These are phyloP conservation scores for Trypanosoma avium DNA, from an alignment of 208 protist species.

Conservation along the genomic window DNA sequence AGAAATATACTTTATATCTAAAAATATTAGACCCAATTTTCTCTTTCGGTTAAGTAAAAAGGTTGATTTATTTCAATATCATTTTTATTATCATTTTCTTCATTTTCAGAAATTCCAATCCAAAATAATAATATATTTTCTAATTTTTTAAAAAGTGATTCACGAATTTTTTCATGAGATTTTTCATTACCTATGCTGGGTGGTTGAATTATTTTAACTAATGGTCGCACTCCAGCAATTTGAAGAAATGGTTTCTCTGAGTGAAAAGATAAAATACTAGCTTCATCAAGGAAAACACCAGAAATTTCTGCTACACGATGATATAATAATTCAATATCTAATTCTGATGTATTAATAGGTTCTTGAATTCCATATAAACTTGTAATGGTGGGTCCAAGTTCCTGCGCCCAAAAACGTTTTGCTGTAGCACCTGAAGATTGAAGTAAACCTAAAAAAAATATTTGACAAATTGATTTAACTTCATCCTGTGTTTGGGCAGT, in stretches of 20 bases:
- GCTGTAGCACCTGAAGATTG: conserved; percentile 39
- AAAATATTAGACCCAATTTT: conserved; percentile 10
- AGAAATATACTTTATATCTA: conserved; percentile 8
- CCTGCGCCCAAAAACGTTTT: conserved; percentile 65
- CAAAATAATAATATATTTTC: conserved; percentile 80
- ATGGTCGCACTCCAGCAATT: conserved; percentile 24
- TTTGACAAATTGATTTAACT: conserved; percentile 23
- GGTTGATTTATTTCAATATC: conserved; percentile 47
- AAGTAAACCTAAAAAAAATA: conserved; percentile 55
- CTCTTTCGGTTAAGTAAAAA: conserved; percentile 54
- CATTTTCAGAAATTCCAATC: conserved; percentile 63
- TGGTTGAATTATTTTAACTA: conserved; percentile 29
- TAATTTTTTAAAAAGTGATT: conserved; percentile 14
- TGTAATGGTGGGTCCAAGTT: conserved; percentile 59
- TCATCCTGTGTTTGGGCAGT: conserved; percentile 36
- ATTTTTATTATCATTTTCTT: conserved; percentile 22
- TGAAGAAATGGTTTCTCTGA: conserved; percentile 43
- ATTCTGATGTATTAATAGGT: conserved; percentile 50
- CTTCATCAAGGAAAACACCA: conserved; percentile 51
- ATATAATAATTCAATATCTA: conserved; percentile 56
- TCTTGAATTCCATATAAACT: conserved; percentile 43
- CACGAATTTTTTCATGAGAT: conserved; percentile 16
- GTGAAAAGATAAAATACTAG: conserved; percentile 36
- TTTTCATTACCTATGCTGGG: conserved; percentile 11
- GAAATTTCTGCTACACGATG: conserved; percentile 44